phyloP scores from a whole-genome alignment of 495 filamentous ascomycete genomes.

The Cercophora samala region DNA sequence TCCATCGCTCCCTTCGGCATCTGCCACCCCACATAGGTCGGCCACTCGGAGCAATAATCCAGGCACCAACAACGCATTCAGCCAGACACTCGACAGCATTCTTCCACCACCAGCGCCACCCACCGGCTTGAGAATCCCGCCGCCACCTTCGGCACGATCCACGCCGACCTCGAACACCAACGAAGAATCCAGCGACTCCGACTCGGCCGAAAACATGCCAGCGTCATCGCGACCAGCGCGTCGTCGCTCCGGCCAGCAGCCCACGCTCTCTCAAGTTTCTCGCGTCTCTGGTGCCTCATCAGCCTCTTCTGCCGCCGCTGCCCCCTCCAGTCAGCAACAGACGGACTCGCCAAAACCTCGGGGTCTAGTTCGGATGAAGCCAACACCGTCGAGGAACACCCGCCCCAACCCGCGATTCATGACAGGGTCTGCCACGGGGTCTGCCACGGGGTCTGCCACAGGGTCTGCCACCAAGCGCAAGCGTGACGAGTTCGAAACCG shows the following conservation, averaged over 20 bases:
- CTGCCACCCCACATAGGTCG: neutral
- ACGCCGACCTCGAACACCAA: neutral
- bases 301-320: neutral
- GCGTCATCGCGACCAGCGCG: neutral
- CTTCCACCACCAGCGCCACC: neutral
- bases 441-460: neutral
- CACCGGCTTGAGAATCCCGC: neutral
- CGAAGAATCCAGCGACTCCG: neutral
- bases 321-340: neutral
- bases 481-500: neutral
- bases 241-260: neutral
- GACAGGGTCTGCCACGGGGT: too few relatives aligned
- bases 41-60: neutral
- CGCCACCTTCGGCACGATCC: neutral
- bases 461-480: constrained; percentile 13
- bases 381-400: too few relatives aligned
- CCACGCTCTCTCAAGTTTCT: neutral
- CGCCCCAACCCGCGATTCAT: too few relatives aligned
- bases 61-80: neutral
- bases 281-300: neutral
- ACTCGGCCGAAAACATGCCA: neutral
- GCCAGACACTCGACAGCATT: neutral
- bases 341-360: neutral
- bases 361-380: neutral
- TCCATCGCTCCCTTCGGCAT: neutral